Conservation (phyloP, 345 rosid genomes). For the Hirschfeldia incana region DNA sequence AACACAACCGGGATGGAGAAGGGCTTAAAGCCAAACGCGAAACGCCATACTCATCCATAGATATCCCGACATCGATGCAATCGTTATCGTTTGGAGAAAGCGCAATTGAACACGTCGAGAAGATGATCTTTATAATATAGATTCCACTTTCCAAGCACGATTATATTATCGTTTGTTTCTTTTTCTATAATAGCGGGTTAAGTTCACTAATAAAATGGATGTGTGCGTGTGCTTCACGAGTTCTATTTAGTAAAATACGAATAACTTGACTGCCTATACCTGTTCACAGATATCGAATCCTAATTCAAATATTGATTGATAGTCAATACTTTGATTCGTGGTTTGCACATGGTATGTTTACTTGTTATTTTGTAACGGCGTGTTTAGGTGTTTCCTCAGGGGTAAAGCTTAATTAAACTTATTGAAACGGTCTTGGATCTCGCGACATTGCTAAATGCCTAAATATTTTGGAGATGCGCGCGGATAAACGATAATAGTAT, state of each 20-base stretch:
- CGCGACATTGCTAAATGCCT: not conserved
- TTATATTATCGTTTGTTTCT: no score
- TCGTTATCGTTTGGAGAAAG: constrained; percentile 39
- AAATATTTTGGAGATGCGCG: not conserved
- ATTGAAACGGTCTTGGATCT: not conserved
- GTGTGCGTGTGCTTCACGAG: no score
- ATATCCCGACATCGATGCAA: constrained; percentile 43
- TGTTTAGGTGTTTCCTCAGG: not conserved
- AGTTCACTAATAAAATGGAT: no score
- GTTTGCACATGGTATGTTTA: not conserved
- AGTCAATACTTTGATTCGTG: not conserved
- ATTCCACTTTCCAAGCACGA: no score
- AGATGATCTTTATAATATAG: no score
- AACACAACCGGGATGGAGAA: constrained; percentile 52
- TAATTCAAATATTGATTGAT: not conserved
- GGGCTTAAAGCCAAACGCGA: constrained; percentile 54
- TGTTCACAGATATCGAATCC: not conserved
- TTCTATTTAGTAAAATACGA: no score
- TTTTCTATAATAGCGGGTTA: no score
- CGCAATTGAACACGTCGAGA: not conserved
- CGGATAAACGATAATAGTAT: not conserved
- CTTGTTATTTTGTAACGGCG: not conserved
- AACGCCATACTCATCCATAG: constrained; percentile 35
- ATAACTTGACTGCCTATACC: not conserved
- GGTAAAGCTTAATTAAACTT: not conserved